phyloP scores from a whole-genome alignment of 192 early-diverging fungal species.

The Backusella psychrophila region DNA sequence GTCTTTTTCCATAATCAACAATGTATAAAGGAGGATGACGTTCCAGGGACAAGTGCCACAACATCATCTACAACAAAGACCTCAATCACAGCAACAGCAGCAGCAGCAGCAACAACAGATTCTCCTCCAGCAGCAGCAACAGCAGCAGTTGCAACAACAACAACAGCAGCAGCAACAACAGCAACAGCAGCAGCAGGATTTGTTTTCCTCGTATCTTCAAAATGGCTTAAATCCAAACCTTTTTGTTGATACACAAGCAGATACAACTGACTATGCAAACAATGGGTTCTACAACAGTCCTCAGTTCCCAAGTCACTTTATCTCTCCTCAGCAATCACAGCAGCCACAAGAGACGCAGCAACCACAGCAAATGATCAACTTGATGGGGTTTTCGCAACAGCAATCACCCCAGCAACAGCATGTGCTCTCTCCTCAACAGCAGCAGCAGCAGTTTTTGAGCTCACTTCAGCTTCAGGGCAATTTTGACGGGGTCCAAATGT shows the following conservation, averaged over 20 bases:
- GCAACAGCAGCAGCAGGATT: background rate
- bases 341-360: background rate
- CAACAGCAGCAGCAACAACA: background rate
- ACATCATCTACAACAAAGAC: conserved; percentile 5
- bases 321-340: background rate
- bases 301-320: conserved; percentile 8
- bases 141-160: background rate
- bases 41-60: conserved; percentile 3
- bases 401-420: background rate
- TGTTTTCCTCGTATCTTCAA: conserved; percentile 3
- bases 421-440: background rate
- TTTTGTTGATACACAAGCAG: background rate
- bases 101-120: background rate
- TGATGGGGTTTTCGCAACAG: background rate
- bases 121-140: background rate
- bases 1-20: background rate
- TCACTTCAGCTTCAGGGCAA: conserved; percentile 10
- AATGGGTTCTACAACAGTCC: conserved; percentile 6
- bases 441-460: background rate
- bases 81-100: background rate
- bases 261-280: conserved; percentile 5
- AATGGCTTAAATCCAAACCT: background rate
- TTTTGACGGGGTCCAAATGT: conserved; percentile 19
- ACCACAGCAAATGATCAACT: background rate
- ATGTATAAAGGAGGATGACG: background rate